Evolutionary conservation across 2,329 filamentous ascomycete genomes (phyloP).

Genomic region (Trichoderma cornu-damae): DNA sequence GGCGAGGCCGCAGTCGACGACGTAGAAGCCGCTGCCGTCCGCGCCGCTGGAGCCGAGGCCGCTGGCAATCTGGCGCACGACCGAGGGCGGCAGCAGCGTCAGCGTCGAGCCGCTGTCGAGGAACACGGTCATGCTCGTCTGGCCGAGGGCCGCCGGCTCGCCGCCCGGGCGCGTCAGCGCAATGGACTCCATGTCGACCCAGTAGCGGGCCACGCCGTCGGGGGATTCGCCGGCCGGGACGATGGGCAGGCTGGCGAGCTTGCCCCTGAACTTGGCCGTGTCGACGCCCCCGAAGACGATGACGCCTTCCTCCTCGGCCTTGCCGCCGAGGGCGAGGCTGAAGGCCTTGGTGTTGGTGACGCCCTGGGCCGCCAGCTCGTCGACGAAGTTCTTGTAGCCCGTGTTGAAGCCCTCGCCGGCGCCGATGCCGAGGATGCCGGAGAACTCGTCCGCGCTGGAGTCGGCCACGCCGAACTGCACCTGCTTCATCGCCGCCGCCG

Average conservation of each 20-base stretch:
- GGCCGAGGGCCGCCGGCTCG: conserved; percentile 28
- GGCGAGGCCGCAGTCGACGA: conserved; percentile 42
- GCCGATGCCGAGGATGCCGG: conserved; percentile 69
- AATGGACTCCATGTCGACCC: conserved; percentile 45
- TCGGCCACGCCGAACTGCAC: conserved; percentile 64
- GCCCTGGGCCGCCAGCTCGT: conserved; percentile 46
- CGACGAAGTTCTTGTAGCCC: conserved; percentile 47
- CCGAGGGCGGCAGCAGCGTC: conserved; percentile 56
- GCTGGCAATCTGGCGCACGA: conserved; percentile 47
- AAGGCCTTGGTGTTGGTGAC: conserved; percentile 58
- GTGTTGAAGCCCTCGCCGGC: conserved; percentile 50
- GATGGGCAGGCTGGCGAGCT: conserved; percentile 57
- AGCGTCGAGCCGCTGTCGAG: conserved; percentile 67
- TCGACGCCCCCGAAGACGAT: conserved; percentile 66
- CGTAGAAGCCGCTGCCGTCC: conserved; percentile 42
- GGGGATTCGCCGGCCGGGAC: conserved; percentile 51
- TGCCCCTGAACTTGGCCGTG: conserved; percentile 57
- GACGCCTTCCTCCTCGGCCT: conserved; percentile 54
- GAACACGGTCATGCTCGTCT: conserved; percentile 50
- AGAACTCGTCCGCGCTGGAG: conserved; percentile 42
- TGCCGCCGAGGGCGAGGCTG: conserved; percentile 60
- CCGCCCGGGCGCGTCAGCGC: conserved; percentile 35
- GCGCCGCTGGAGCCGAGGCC: conserved; percentile 43
- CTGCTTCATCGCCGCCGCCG: conserved; percentile 36
- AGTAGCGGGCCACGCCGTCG: conserved; percentile 49